phyloP scores from a whole-genome alignment of 2,329 filamentous ascomycete genomes.

The Diplodia intermedia region DNA sequence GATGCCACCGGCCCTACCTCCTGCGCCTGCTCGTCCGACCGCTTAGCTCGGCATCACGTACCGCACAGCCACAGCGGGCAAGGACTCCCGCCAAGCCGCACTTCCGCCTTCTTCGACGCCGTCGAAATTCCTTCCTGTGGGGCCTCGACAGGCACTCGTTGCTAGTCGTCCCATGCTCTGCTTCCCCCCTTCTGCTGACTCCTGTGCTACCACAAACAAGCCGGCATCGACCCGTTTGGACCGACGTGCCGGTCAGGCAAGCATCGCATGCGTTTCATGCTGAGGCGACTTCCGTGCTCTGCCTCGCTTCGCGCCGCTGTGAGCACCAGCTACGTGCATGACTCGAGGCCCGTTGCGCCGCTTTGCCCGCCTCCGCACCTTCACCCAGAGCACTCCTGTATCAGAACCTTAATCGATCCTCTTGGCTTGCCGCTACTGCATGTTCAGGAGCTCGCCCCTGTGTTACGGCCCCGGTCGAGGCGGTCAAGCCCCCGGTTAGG shows the following conservation, averaged over 20 bases:
- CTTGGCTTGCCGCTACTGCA: background rate
- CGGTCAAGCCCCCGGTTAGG: background rate
- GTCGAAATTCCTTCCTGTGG: conserved; percentile 5
- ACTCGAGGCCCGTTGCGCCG: background rate
- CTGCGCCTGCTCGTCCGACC: background rate
- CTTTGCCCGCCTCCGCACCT: background rate
- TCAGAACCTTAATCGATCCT: conserved; percentile 7
- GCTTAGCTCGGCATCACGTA: background rate
- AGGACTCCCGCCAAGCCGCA: conserved; percentile 2
- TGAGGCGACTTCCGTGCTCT: conserved; percentile 14
- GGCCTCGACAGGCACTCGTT: background rate
- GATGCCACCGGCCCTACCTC: no score
- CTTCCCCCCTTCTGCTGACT: background rate
- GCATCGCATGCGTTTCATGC: conserved; percentile 15
- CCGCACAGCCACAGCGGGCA: conserved; percentile 20
- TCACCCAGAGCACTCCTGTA: conserved; percentile 6
- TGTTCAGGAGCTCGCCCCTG: background rate
- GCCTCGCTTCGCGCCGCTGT: background rate
- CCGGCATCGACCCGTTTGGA: conserved; percentile 3
- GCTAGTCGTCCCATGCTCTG: conserved; percentile 1
- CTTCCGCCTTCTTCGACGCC: conserved; percentile 13
- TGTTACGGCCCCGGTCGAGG: background rate
- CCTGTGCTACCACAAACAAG: background rate
- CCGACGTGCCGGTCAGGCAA: conserved; percentile 20
- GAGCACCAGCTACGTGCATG: conserved; percentile 1